A percentile compares a stretch with the other conserved stretches of the same genome.
Evolutionary conservation across 2,329 filamentous ascomycete species (phyloP).

Genomic region (Apiospora malaysiana): DNA sequence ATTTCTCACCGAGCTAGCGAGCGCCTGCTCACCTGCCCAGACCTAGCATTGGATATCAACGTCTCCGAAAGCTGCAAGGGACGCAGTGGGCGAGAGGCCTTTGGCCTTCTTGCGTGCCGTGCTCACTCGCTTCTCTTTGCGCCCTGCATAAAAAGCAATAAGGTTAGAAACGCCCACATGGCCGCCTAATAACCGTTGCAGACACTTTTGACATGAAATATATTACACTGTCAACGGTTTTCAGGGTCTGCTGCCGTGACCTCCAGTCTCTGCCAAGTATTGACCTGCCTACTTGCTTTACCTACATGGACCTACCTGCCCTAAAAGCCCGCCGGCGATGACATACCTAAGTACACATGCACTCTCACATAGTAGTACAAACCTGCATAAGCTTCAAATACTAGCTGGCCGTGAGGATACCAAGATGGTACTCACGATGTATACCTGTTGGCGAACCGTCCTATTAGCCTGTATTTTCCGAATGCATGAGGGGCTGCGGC

Average conservation of each 20-base stretch:
- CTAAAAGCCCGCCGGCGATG: neutral
- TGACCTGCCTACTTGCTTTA: neutral
- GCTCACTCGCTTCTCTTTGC: neutral
- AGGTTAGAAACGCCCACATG: neutral
- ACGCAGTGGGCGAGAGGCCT: neutral
- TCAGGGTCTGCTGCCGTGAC: neutral
- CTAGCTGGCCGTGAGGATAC: neutral
- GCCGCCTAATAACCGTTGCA: constrained; percentile 5
- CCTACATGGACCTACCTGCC: neutral
- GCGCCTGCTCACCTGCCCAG: constrained; percentile 4
- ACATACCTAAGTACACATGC: constrained; percentile 3
- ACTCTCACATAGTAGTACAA: neutral
- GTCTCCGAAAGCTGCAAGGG: constrained; percentile 1
- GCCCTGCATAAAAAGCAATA: neutral
- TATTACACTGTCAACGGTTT: constrained; percentile 2
- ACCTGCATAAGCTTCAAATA: constrained; percentile 4
- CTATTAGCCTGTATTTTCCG: constrained; percentile 7
- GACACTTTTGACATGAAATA: neutral
- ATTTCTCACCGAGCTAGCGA: constrained; percentile 14
- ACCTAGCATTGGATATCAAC: constrained; percentile 5
- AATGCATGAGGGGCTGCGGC: constrained; percentile 1
- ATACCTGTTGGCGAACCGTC: neutral
- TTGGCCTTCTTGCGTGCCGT: neutral
- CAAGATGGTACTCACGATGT: neutral
- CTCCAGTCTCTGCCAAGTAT: neutral